Base-by-base conservation (phyloP, 345 rosid genomes). In the Ceriops decandra region DNA sequence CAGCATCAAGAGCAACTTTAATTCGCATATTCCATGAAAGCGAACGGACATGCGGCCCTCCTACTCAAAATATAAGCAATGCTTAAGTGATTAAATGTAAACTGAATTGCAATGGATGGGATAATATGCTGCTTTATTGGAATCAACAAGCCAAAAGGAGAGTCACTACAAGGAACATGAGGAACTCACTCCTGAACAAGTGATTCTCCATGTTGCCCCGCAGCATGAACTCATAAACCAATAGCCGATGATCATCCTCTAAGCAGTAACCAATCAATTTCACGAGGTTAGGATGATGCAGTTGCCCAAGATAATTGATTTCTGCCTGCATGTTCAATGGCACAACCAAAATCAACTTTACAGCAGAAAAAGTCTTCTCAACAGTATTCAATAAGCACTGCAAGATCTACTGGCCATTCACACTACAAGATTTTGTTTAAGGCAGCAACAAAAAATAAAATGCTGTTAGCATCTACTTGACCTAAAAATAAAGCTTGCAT, bases 121-220 rank as follows among this genome's bases (percentile, higher is more conserved):
- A 33, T 9, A 63, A 13, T 51, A 49, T 47, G 42, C 71, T 62
- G 71, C 31, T 31, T 46, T 52, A n/a, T 11, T 20, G 35, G 17
- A 73, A 68, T 19, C 6, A 26, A 46, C 60, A 47, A 22, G 21
- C 24, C 27, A 22, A 63, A 64, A 65, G 21, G 28, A 33, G 49
- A 42, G 21, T 22, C 20, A 60, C 7, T 17, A 30, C 15, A 66
- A 57, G 63, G 30, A 47, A 56, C 47, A 38, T 2, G n/a, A 68
- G 26, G 42, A 67, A 58, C 80, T 71, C 62, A 76, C 80, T 76
- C 62, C 76, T 76, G 62, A 76, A 76, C 27, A 76, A 63, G 63
- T 76, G 80, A 72, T 76, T 76, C 72, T 76, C 80, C 76, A 76
- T 66, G 33, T 76, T 76, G 33, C 80, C 80, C 2, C 76, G 68